These are phyloP conservation scores for Coniferiporia sulphurascens DNA, from an alignment of 1,284 basidiomycete genomes.

Conservation along the genomic window DNA sequence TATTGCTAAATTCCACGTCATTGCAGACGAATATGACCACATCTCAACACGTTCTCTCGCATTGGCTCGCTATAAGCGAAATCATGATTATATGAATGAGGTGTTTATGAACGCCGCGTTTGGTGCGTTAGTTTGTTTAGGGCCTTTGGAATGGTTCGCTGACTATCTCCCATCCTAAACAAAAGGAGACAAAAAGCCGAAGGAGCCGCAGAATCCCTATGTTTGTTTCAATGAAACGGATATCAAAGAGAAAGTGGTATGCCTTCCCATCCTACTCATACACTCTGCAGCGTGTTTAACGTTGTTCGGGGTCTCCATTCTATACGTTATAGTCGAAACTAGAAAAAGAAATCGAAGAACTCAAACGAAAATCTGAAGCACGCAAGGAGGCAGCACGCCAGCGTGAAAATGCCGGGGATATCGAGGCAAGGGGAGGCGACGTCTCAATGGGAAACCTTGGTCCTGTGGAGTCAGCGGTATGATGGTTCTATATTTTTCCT, in stretches of 20 bases:
- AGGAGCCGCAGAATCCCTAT: slow-evolving; percentile 41
- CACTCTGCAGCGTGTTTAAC: not conserved
- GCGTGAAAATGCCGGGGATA: slow-evolving; percentile 1
- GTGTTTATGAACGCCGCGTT: slow-evolving; percentile 69
- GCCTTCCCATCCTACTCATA: slow-evolving; percentile 23
- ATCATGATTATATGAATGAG: slow-evolving; percentile 78
- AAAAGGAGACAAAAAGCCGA: slow-evolving; percentile 42
- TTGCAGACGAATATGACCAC: slow-evolving; percentile 59
- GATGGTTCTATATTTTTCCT: not conserved
- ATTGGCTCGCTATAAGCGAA: slow-evolving; percentile 64
- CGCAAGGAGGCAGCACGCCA: slow-evolving; percentile 11
- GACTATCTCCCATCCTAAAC: not conserved
- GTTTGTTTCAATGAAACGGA: slow-evolving; percentile 57
- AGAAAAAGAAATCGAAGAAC: slow-evolving; percentile 22
- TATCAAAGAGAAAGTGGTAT: slow-evolving; percentile 53
- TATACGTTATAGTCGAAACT: slow-evolving; percentile 16
- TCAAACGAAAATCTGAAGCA: slow-evolving; percentile 20
- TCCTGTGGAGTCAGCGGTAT: not conserved
- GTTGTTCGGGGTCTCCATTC: not conserved
- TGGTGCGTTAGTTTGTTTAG: slow-evolving; percentile 34
- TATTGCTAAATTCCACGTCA: not conserved
- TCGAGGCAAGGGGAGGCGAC: slow-evolving; percentile 4
- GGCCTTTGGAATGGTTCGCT: not conserved
- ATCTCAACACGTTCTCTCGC: slow-evolving; percentile 70
- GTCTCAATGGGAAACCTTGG: slow-evolving; percentile 15